These are phyloP conservation scores for Dactylella cylindrospora DNA, from an alignment of 2,329 filamentous ascomycete genomes.

Conservation along the genomic window DNA sequence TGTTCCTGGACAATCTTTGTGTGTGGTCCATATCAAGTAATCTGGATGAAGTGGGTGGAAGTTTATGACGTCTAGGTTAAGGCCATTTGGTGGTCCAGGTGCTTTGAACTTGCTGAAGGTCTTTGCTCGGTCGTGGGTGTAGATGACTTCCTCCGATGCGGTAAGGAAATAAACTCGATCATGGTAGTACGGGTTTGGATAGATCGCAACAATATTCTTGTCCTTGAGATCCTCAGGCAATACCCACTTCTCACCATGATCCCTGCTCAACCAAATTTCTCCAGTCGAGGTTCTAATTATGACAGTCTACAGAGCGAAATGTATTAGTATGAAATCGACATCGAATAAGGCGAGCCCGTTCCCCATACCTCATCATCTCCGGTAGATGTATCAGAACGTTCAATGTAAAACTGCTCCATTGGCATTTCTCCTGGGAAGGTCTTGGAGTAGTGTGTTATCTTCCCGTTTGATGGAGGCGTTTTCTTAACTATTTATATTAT, in stretches of 20 bases:
- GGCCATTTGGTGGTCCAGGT: conserved; percentile 61
- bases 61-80: conserved; percentile 23
- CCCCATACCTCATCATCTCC: conserved; percentile 69
- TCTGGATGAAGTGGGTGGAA: conserved; percentile 86
- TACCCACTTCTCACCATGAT: conserved; percentile 88
- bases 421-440: conserved; percentile 48
- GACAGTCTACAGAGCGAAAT: conserved; percentile 57
- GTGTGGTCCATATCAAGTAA: conserved; percentile 76
- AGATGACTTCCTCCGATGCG: conserved; percentile 66
- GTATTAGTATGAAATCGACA: no score
- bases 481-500: conserved; percentile 47
- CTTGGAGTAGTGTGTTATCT: conserved; percentile 56
- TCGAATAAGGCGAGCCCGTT: no score
- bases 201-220: conserved; percentile 69
- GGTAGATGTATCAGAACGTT: conserved; percentile 67
- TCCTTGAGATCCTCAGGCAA: conserved; percentile 64
- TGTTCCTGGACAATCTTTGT: conserved; percentile 33
- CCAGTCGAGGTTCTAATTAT: conserved; percentile 63
- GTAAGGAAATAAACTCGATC: conserved; percentile 88
- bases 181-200: conserved; percentile 77
- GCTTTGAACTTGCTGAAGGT: conserved; percentile 73
- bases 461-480: conserved; percentile 63
- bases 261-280: conserved; percentile 71
- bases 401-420: conserved; percentile 71
- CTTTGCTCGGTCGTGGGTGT: conserved; percentile 76